phyloP scores from a whole-genome alignment of 1,284 basidiomycete genomes.

The Coriolopsis trogii region DNA sequence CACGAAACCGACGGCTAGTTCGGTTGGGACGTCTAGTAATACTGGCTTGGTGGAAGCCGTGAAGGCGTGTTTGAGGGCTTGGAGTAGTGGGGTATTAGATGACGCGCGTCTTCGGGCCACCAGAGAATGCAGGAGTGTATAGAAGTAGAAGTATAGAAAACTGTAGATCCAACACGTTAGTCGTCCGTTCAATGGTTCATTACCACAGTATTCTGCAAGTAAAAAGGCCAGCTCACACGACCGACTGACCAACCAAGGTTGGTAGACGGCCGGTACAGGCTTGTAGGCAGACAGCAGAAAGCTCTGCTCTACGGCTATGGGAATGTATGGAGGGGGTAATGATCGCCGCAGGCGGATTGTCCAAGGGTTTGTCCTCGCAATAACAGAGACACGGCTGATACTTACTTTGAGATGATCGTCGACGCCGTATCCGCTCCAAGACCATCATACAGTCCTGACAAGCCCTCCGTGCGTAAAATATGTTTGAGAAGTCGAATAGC shows the following conservation, averaged over 20 bases:
- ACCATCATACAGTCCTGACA: conserved; percentile 51
- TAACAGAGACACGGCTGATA: neutral
- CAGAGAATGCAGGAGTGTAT: conserved; percentile 35
- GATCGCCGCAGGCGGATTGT: too few species aligned
- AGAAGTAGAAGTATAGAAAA: conserved; percentile 45
- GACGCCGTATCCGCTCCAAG: conserved; percentile 52
- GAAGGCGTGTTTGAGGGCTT: conserved; percentile 16
- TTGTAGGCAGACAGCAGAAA: too few species aligned
- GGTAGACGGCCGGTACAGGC: too few species aligned
- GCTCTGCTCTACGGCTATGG: too few species aligned
- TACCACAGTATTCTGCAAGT: neutral
- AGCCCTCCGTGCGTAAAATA: conserved; percentile 44
- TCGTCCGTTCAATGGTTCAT: neutral
- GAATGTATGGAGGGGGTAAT: too few species aligned
- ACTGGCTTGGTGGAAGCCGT: conserved; percentile 19
- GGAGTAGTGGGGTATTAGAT: conserved; percentile 5
- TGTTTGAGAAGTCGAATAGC: conserved; percentile 39
- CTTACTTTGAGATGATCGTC: conserved; percentile 56
- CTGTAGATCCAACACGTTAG: conserved; percentile 33
- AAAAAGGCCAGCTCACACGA: too few species aligned
- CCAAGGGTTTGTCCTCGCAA: too few species aligned
- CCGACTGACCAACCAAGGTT: too few species aligned
- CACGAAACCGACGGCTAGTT: conserved; percentile 53
- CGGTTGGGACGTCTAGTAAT: conserved; percentile 41
- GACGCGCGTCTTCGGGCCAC: conserved; percentile 23